Evolutionary conservation across 805 yeast species (phyloP).

Genomic region (Teunomyces barrocoloradensis): DNA sequence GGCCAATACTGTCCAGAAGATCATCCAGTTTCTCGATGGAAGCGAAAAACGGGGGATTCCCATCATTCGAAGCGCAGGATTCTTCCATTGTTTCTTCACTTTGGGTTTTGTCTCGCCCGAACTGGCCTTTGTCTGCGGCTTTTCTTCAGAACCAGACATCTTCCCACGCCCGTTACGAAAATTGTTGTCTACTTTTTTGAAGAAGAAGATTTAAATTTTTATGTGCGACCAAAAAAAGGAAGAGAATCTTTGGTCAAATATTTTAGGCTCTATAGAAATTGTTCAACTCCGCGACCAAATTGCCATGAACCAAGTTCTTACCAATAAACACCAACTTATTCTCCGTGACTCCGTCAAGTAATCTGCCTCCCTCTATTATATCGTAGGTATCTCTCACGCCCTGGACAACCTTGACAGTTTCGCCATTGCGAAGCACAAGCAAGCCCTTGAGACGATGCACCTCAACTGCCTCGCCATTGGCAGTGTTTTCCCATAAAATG

Average conservation of each 20-base stretch:
- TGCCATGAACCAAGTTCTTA: slow-evolving; percentile 46
- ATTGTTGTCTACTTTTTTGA: no score
- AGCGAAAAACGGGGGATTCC: slow-evolving; percentile 75
- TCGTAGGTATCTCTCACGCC: slow-evolving; percentile 95
- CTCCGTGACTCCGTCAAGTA: slow-evolving; percentile 33
- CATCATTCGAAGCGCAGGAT: slow-evolving; percentile 82
- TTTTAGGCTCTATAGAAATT: not conserved
- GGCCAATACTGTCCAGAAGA: slow-evolving; percentile 74
- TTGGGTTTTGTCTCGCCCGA: slow-evolving; percentile 1
- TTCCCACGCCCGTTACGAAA: not conserved
- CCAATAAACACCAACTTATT: slow-evolving; percentile 79
- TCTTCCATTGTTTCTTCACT: slow-evolving; percentile 48
- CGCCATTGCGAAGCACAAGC: slow-evolving; percentile 40
- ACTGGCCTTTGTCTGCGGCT: not conserved
- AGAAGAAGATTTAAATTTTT: not conserved
- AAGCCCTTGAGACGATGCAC: slow-evolving; percentile 84
- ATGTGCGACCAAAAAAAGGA: not conserved
- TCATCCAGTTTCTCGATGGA: slow-evolving; percentile 92
- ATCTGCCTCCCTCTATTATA: slow-evolving; percentile 46
- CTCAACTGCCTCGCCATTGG: slow-evolving; percentile 49
- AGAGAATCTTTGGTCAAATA: no score
- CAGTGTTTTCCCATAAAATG: slow-evolving; percentile 67
- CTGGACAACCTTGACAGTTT: slow-evolving; percentile 63
- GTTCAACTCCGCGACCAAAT: slow-evolving; percentile 31
- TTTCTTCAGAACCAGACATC: slow-evolving; percentile 1